A percentile compares a stretch with the other conserved stretches of the same genome.
phyloP scores from a whole-genome alignment of 2,329 filamentous ascomycete species.

The Fusarium musae region DNA sequence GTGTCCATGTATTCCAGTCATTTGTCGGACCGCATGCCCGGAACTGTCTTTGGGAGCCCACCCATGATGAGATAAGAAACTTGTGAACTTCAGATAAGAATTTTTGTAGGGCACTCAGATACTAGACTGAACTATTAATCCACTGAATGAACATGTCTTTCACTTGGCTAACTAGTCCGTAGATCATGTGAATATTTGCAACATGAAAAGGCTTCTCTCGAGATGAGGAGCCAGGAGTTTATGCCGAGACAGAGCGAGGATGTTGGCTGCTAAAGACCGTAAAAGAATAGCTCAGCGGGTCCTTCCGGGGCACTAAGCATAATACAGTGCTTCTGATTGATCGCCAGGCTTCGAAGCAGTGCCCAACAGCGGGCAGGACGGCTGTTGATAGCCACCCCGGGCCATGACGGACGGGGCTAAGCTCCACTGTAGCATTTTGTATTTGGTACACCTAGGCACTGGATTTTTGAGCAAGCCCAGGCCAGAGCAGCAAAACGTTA shows the following conservation, averaged over 20 bases:
- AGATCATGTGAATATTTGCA: conserved; percentile 22
- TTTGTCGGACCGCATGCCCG: neutral
- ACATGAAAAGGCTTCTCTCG: conserved; percentile 7
- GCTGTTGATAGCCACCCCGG: conserved; percentile 34
- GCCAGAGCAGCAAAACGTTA: conserved; percentile 23
- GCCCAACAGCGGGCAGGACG: conserved; percentile 22
- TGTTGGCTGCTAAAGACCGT: conserved; percentile 10
- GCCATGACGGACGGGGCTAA: conserved; percentile 12
- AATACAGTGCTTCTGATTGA: conserved; percentile 46
- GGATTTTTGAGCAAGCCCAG: conserved; percentile 23
- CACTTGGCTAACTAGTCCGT: neutral
- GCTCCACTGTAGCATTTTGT: neutral
- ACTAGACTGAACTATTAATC: conserved; percentile 1
- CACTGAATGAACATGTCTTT: neutral
- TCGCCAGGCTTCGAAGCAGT: conserved; percentile 19
- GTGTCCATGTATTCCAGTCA: neutral
- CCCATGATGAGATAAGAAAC: neutral
- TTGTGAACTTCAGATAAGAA: neutral
- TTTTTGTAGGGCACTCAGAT: neutral
- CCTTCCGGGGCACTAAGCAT: conserved; percentile 45
- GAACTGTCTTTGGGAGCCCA: neutral
- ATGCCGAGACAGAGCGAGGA: conserved; percentile 45
- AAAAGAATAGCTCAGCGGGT: conserved; percentile 38
- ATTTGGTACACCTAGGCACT: neutral
- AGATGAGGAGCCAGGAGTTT: conserved; percentile 24